Evolutionary conservation across 75 land plant genomes (phyloP).

Genomic region (Gnetum montanum): DNA sequence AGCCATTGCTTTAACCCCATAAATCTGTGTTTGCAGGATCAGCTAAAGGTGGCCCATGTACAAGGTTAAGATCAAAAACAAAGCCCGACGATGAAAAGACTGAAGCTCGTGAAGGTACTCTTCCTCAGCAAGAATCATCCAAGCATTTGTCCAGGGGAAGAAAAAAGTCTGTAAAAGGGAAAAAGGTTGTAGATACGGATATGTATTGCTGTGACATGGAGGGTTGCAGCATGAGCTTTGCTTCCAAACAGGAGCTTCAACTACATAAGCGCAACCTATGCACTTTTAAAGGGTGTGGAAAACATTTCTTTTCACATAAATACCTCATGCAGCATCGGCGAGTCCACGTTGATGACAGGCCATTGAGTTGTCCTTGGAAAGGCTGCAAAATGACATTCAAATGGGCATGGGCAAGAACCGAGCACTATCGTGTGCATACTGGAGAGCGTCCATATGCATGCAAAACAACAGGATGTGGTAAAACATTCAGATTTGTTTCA

Average conservation of each 20-base stretch:
- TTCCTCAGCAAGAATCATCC: constrained; percentile 5
- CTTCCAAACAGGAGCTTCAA: constrained; percentile 55
- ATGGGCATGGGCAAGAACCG: constrained; percentile 99
- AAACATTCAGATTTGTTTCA: constrained; percentile 94
- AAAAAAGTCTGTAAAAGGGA: constrained; percentile 2
- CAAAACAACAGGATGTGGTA: constrained; percentile 71
- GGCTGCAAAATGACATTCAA: constrained; percentile 96
- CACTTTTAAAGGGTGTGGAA: constrained; percentile 82
- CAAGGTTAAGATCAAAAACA: constrained; percentile 46
- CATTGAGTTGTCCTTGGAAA: constrained; percentile 94
- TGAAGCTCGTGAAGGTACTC: too few relatives aligned
- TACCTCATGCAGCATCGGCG: constrained; percentile 86
- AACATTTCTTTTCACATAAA: constrained; percentile 92
- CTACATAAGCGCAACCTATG: constrained; percentile 77
- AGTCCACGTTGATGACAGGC: constrained; percentile 89
- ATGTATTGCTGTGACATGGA: constrained; percentile 75
- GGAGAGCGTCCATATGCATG: constrained; percentile 93
- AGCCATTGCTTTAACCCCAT: too few relatives aligned
- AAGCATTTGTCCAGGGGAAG: constrained; percentile 5
- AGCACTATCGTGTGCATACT: constrained; percentile 95
- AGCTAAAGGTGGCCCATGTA: constrained; percentile 40
- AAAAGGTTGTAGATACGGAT: constrained; percentile 11
- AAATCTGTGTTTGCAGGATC: too few relatives aligned
- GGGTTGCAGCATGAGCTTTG: constrained; percentile 81
- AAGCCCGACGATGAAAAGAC: too few relatives aligned